phyloP scores from a whole-genome alignment of 352 stramenopile genomes.

The Peronospora tabacina region DNA sequence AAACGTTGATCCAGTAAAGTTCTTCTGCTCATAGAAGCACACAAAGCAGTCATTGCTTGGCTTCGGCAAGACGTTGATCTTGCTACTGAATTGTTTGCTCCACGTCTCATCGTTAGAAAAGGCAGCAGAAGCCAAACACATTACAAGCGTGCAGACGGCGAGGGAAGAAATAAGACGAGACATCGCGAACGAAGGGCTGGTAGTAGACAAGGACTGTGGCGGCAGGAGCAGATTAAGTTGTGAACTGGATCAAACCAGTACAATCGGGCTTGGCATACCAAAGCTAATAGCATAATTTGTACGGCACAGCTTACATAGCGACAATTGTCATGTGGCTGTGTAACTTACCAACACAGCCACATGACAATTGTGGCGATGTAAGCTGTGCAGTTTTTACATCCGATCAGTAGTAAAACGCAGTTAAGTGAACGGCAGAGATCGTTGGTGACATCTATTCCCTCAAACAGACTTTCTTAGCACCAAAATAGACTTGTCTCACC shows the following conservation, averaged over 20 bases:
- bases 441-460: too few relatives aligned
- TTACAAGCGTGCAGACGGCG: conserved; percentile 1
- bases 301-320: too few relatives aligned
- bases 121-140: conserved; percentile 9
- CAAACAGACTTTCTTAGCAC: conserved; percentile 4
- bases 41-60: conserved; percentile 24
- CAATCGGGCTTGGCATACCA: too few relatives aligned
- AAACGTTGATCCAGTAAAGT: conserved; percentile 17
- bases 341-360: too few relatives aligned
- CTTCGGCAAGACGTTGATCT: conserved; percentile 23
- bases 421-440: too few relatives aligned
- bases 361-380: too few relatives aligned
- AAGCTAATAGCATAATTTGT: too few relatives aligned
- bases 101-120: conserved; percentile 11
- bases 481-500: conserved; percentile 1
- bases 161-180: conserved; percentile 4
- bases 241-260: background rate
- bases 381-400: too few relatives aligned
- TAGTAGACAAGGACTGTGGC: background rate
- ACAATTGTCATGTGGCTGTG: too few relatives aligned
- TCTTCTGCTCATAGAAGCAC: conserved; percentile 34
- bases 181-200: conserved; percentile 12
- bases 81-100: conserved; percentile 24
- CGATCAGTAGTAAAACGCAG: too few relatives aligned
- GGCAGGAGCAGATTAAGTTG: conserved; percentile 14